Percentiles rank a stretch among this genome's conserved stretches.
These are phyloP conservation scores for Fraxinus latifolia DNA, from an alignment of 305 asterid species.

Conservation along the genomic window DNA sequence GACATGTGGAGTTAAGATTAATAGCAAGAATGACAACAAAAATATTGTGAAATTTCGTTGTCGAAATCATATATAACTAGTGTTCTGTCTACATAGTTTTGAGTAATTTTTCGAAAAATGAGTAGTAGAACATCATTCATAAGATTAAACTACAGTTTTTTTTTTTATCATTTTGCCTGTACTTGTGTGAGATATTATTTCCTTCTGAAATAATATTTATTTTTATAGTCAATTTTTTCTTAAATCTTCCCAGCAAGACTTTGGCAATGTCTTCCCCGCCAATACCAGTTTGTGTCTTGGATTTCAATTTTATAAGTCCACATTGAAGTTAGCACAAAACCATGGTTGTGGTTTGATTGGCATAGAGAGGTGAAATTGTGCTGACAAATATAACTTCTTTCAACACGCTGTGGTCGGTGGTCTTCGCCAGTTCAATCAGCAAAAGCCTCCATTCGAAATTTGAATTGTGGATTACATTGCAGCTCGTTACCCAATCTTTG, in stretches of 20 bases:
- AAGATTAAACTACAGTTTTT: not conserved
- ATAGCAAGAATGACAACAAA: not conserved
- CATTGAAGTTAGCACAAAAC: not conserved
- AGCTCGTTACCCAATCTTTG: too few species aligned
- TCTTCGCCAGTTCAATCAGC: too few species aligned
- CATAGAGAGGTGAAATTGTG: not conserved
- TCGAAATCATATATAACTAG: not conserved
- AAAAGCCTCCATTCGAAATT: too few species aligned
- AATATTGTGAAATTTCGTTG: not conserved
- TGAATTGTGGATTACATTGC: too few species aligned
- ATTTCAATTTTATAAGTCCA: not conserved
- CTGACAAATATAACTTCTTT: too few species aligned
- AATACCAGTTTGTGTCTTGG: not conserved
- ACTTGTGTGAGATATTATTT: not conserved
- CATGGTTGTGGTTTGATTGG: not conserved
- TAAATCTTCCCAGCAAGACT: not conserved
- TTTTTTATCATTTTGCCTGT: not conserved
- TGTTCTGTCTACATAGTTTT: not conserved
- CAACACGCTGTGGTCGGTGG: too few species aligned
- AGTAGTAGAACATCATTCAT: not conserved
- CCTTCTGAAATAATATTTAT: not conserved
- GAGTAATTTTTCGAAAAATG: not conserved
- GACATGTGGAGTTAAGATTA: not conserved
- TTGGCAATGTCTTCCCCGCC: not conserved
- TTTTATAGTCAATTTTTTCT: not conserved